phyloP scores from a whole-genome alignment of 2,329 filamentous ascomycete species.

The Lasiodiplodia citricola region DNA sequence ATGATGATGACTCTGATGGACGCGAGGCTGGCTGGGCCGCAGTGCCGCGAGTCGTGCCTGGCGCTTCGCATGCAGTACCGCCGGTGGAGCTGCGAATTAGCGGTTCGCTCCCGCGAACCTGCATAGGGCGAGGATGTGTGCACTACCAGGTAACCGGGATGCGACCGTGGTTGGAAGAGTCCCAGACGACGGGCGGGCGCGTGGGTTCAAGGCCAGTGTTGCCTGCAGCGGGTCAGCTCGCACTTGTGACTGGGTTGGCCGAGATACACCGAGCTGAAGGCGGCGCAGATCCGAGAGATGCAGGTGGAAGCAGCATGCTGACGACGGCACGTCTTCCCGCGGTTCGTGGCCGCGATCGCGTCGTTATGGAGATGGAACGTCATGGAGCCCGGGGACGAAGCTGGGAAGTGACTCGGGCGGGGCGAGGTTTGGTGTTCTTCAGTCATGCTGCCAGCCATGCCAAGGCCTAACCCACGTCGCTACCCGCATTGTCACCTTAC shows the following conservation, averaged over 20 bases:
- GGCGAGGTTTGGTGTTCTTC: constrained; percentile 18
- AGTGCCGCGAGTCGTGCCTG: background rate
- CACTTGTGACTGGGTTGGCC: constrained; percentile 5
- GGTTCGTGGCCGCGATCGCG: background rate
- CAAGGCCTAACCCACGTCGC: constrained; percentile 5
- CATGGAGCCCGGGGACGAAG: background rate
- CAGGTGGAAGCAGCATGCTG: background rate
- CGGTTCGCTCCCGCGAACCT: background rate
- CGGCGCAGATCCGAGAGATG: background rate
- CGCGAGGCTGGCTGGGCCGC: background rate
- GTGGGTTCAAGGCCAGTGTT: background rate
- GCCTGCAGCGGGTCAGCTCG: background rate
- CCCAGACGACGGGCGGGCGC: background rate
- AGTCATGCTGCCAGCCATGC: background rate
- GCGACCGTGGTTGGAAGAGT: background rate
- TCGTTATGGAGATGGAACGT: background rate
- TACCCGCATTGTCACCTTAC: constrained; percentile 22
- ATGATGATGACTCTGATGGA: background rate
- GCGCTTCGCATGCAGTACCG: background rate
- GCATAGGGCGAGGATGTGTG: background rate
- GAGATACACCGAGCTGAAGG: background rate
- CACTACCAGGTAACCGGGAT: background rate
- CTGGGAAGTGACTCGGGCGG: background rate
- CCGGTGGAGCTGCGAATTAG: constrained; percentile 21
- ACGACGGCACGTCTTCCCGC: background rate